Evolutionary conservation across 2,329 filamentous ascomycete species (phyloP).

Genomic region (Dothidotthia symphoricarpi): DNA sequence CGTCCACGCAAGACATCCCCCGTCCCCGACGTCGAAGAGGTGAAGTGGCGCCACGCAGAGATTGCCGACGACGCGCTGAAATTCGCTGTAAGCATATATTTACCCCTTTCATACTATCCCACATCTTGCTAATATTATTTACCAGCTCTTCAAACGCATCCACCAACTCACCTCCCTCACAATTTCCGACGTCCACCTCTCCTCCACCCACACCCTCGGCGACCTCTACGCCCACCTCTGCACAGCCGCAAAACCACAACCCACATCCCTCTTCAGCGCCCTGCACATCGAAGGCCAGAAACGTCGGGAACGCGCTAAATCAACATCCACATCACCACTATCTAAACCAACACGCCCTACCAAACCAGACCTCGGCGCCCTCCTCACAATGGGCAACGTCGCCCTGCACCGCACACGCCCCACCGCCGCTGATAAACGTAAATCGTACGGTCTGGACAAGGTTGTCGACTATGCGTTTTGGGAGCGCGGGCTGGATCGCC

Average conservation of each 20-base stretch:
- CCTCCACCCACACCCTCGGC: conserved; percentile 35
- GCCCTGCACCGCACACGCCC: conserved; percentile 63
- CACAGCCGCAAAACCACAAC: conserved; percentile 39
- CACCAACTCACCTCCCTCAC: conserved; percentile 77
- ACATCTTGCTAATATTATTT: conserved; percentile 6
- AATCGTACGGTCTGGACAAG: conserved; percentile 73
- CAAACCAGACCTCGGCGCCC: conserved; percentile 21
- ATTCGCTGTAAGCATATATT: conserved; percentile 39
- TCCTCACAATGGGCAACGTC: conserved; percentile 59
- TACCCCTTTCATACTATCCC: neutral
- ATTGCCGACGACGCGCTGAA: conserved; percentile 32
- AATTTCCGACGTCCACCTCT: conserved; percentile 68
- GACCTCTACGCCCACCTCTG: conserved; percentile 41
- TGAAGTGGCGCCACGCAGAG: conserved; percentile 29
- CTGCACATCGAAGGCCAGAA: conserved; percentile 44
- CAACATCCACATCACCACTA: neutral
- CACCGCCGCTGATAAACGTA: conserved; percentile 70
- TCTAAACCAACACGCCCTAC: neutral
- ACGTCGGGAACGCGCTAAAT: conserved; percentile 16
- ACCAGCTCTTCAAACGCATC: conserved; percentile 74
- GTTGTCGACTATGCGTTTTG: conserved; percentile 68
- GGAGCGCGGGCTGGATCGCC: conserved; percentile 15
- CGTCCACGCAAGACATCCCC: conserved; percentile 11
- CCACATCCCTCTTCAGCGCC: conserved; percentile 61
- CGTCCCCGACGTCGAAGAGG: conserved; percentile 8